phyloP scores from a whole-genome alignment of 805 yeast genomes.

The Scheffersomyces stipitis region DNA sequence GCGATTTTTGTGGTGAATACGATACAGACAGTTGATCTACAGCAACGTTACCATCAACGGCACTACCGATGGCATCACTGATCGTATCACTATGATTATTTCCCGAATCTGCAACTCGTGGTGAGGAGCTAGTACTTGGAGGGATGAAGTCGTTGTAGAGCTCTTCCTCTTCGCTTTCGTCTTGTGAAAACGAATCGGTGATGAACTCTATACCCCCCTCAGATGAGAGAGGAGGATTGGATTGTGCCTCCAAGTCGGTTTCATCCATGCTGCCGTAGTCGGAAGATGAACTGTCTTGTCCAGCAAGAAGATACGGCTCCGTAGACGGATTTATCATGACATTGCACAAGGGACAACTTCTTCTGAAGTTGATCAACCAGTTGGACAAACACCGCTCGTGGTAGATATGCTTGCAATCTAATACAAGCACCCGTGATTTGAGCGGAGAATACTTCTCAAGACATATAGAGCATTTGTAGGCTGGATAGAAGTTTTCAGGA shows the following conservation, averaged over 20 bases:
- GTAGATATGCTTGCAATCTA: constrained; percentile 62
- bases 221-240: not conserved
- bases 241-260: constrained; percentile 11
- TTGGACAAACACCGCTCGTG: constrained; percentile 58
- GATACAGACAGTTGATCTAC: too few species aligned
- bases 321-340: not conserved
- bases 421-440: constrained; percentile 46
- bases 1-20: too few species aligned
- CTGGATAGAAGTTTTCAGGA: constrained; percentile 36
- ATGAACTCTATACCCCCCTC: not conserved
- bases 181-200: constrained; percentile 4
- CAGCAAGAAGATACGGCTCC: constrained; percentile 11
- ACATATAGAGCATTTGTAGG: constrained; percentile 61
- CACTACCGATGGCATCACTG: too few species aligned
- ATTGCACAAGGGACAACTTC: constrained; percentile 62
- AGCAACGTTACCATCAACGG: too few species aligned
- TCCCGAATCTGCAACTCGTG: too few species aligned
- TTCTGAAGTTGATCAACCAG: constrained; percentile 56
- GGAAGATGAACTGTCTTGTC: constrained; percentile 9
- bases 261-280: constrained; percentile 23
- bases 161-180: not conserved
- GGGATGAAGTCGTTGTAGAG: too few species aligned
- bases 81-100: too few species aligned
- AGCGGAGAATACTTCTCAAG: constrained; percentile 52
- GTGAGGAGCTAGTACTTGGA: too few species aligned